Evolutionary conservation across 75 land plant species (phyloP).

Genomic region (Cupressus sempervirens): DNA sequence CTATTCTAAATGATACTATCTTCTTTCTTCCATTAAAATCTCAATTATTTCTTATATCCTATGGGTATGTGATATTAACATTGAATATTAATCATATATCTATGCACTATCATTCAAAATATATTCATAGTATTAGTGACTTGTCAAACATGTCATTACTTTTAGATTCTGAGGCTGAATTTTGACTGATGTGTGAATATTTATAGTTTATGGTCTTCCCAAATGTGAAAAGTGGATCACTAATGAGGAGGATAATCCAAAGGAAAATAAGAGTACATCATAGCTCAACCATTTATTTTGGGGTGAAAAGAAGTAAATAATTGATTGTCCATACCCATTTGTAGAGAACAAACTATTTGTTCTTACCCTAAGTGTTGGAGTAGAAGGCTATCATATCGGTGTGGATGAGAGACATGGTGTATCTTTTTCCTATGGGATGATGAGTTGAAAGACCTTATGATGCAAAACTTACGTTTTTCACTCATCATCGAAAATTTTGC

Average conservation of each 20-base stretch:
- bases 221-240: slow-evolving; percentile 86
- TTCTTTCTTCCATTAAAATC: neutral
- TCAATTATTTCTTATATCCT: neutral
- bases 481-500: neutral
- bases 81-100: neutral
- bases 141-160: neutral
- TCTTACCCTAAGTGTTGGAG: slow-evolving; percentile 63
- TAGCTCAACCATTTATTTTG: slow-evolving; percentile 70
- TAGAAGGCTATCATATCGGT: slow-evolving; percentile 67
- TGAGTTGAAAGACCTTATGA: slow-evolving; percentile 20
- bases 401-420: slow-evolving; percentile 69
- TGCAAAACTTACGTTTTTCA: neutral
- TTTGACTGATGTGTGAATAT: neutral
- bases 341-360: slow-evolving; percentile 55
- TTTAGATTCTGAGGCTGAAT: neutral
- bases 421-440: slow-evolving; percentile 64
- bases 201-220: slow-evolving; percentile 65
- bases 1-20: neutral
- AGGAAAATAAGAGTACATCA: slow-evolving; percentile 41
- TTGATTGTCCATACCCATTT: slow-evolving; percentile 75
- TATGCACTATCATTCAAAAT: neutral
- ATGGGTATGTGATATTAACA: neutral
- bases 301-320: slow-evolving; percentile 40
- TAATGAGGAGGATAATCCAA: slow-evolving; percentile 43
- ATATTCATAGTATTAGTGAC: neutral